Evolutionary conservation across 768 basidiomycete species (phyloP).

Genomic region (Termitomyces sp.): DNA sequence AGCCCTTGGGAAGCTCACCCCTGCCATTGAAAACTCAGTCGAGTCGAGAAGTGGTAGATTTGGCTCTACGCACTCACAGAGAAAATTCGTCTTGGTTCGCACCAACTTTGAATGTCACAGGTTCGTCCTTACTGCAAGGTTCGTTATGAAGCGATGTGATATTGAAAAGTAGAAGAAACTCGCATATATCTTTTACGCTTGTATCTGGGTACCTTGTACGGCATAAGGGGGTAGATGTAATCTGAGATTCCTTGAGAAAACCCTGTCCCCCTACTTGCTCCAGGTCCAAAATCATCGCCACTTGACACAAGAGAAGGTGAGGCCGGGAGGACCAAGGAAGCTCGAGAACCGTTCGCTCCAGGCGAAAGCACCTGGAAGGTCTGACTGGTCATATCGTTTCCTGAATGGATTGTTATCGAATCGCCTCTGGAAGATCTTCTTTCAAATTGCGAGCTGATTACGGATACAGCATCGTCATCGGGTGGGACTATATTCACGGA

Average conservation of each 20-base stretch:
- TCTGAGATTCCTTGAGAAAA: background rate
- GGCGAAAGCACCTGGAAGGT: background rate
- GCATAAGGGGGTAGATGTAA: slow-evolving; percentile 1
- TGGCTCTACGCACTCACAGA: background rate
- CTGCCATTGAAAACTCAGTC: background rate
- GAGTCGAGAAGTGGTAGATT: background rate
- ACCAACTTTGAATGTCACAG: background rate
- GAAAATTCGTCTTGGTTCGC: background rate
- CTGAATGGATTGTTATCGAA: background rate
- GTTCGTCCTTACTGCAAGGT: background rate
- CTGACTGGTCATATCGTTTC: slow-evolving; percentile 2
- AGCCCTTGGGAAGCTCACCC: slow-evolving; percentile 1
- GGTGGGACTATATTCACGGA: slow-evolving; percentile 2
- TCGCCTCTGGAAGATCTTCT: background rate
- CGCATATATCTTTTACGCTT: slow-evolving; percentile 7
- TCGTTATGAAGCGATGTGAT: background rate
- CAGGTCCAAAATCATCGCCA: background rate
- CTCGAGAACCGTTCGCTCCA: background rate
- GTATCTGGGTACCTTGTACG: slow-evolving; percentile 5
- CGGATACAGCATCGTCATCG: background rate
- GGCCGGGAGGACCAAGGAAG: background rate
- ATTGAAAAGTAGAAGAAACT: background rate
- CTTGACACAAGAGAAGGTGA: background rate
- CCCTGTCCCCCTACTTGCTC: background rate
- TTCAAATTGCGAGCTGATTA: background rate